Evolutionary conservation across 805 yeast species (phyloP).

Genomic region (Starmera dryadoides): DNA sequence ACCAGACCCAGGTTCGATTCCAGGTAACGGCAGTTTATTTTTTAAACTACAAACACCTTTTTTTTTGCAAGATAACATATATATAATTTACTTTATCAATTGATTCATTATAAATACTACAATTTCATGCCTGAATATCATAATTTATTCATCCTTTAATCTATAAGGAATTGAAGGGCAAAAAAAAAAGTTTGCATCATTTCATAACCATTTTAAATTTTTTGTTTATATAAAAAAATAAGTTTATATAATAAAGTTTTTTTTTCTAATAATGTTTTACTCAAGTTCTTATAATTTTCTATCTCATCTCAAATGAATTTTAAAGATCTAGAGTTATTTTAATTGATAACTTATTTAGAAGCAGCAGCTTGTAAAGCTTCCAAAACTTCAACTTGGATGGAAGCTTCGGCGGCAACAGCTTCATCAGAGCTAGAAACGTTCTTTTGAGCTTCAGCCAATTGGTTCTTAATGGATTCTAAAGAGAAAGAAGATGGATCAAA

Average conservation of each 20-base stretch:
- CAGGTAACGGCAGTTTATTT: conserved; percentile 27
- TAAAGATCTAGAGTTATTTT: background rate
- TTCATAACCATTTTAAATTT: no score
- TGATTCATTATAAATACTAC: no score
- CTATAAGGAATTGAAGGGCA: background rate
- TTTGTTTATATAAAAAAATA: no score
- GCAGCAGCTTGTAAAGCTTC: conserved; percentile 87
- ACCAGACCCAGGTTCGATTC: conserved; percentile 70
- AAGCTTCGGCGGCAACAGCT: conserved; percentile 87
- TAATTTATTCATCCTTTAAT: background rate
- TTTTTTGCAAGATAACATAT: no score
- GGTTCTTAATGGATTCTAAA: conserved; percentile 65
- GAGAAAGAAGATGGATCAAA: conserved; percentile 86
- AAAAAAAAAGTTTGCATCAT: background rate
- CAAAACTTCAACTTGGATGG: conserved; percentile 90
- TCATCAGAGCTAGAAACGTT: conserved; percentile 80
- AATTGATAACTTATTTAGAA: conserved; percentile 2
- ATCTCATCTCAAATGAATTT: background rate
- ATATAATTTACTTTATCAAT: no score
- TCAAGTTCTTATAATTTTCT: background rate
- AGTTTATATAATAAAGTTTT: no score
- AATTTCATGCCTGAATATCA: no score
- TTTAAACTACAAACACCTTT: background rate
- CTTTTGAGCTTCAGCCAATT: conserved; percentile 91
- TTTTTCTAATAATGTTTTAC: no score